Evolutionary conservation across 345 rosid species (phyloP), one percentile per base, ranked within the genome.

Genomic region (Stellera chamaejasme): DNA sequence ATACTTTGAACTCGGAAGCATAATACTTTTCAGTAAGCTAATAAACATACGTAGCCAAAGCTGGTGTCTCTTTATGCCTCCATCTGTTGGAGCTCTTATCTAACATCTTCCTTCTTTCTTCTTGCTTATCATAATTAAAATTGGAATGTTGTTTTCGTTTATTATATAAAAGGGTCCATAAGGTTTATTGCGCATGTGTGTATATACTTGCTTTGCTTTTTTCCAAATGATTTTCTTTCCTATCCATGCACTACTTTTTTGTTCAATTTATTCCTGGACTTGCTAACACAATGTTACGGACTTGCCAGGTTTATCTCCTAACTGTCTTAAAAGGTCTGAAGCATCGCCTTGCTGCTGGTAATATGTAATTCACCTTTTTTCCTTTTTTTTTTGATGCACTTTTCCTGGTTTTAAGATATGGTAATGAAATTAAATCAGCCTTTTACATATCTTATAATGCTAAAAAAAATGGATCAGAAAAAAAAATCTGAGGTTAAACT

Each of bases 281-380:
- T 8, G 26, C 55, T 61, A 55, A 54, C 46, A 50, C 43, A 2
- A 19, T 27, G 46, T 25, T 68, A 39, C 62, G 62, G 58, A 55
- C 52, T 65, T 75, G 19, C 51, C 81, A 87, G 98, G 98, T 91
- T 48, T 91, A 88, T 76, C 74, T 88, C 59, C 71, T 91, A 61
- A 88, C 88, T 42, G 75, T 85, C 62, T 72, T 91, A 65, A 85
- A 78, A 78, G 86, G 94, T 74, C 91, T 90, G 71, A 87, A 81
- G 72, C 84, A 87, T 75, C 89, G 94, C 59, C 94, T 85, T 70
- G 97, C 97, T 67, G 96, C 96, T 64, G 96, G 97, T 90, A 82
- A 60, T 54, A 45, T 53, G 45, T 12, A 55, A 60, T 48, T 45
- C 52, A 15, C 41, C 59, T 25, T 27, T 16, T 54, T 23, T 48